phyloP scores from a whole-genome alignment of 1,284 basidiomycete genomes.

The Meripilus lineatus region DNA sequence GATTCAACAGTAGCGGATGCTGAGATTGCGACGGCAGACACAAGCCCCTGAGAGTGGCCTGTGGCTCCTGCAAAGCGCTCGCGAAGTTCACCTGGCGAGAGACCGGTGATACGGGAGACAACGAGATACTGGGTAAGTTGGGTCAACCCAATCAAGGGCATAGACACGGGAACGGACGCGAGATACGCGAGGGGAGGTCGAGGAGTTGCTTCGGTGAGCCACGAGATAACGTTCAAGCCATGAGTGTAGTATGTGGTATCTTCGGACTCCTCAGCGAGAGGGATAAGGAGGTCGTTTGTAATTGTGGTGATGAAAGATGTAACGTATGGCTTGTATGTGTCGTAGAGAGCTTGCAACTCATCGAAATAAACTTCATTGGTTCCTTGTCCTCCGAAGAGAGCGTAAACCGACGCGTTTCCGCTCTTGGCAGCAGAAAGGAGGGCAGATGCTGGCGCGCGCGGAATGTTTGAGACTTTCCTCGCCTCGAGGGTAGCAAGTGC shows the following conservation, averaged over 20 bases:
- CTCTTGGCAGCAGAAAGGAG: slow-evolving; percentile 69
- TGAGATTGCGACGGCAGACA: slow-evolving; percentile 86
- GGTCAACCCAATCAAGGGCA: slow-evolving; percentile 94
- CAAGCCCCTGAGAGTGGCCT: slow-evolving; percentile 95
- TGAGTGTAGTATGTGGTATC: slow-evolving; percentile 71
- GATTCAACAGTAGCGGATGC: slow-evolving; percentile 75
- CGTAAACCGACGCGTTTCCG: slow-evolving; percentile 81
- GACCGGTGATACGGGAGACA: slow-evolving; percentile 67
- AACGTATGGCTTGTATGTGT: slow-evolving; percentile 88
- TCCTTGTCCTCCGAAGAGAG: slow-evolving; percentile 97
- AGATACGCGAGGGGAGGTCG: slow-evolving; percentile 86
- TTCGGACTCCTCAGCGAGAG: slow-evolving; percentile 64
- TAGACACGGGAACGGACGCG: slow-evolving; percentile 91
- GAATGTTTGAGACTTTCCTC: slow-evolving; percentile 53
- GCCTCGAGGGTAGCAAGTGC: slow-evolving; percentile 73
- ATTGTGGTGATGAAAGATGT: slow-evolving; percentile 63
- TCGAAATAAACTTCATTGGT: slow-evolving; percentile 98
- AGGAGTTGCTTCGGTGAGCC: slow-evolving; percentile 71
- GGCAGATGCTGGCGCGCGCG: slow-evolving; percentile 64
- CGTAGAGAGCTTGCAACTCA: slow-evolving; percentile 89
- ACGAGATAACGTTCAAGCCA: slow-evolving; percentile 80
- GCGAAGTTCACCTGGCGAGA: slow-evolving; percentile 80
- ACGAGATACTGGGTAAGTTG: slow-evolving; percentile 93
- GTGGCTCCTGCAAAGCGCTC: slow-evolving; percentile 80
- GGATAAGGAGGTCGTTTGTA: slow-evolving; percentile 64